Evolutionary conservation across 164 flowering plant species (phyloP).

Genomic region (Hamamelis virginiana): DNA sequence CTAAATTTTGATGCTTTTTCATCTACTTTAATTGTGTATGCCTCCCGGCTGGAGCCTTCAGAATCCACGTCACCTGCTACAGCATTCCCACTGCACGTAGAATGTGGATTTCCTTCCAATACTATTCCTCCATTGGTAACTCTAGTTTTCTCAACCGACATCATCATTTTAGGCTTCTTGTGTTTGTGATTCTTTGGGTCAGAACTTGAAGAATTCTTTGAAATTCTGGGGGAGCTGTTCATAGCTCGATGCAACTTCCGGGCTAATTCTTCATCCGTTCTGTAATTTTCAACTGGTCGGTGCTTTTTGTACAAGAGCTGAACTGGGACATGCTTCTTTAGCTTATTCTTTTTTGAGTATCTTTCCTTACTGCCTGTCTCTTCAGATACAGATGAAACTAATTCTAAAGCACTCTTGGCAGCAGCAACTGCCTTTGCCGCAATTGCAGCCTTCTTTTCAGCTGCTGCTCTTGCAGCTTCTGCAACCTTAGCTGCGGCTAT

Average conservation of each 20-base stretch:
- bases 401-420: constrained; percentile 77
- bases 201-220: constrained; percentile 43
- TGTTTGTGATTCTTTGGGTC: constrained; percentile 42
- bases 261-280: constrained; percentile 78
- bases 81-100: constrained; percentile 35
- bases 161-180: constrained; percentile 43
- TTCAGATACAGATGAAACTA: constrained; percentile 57
- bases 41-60: constrained; percentile 26
- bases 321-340: constrained; percentile 77
- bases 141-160: constrained; percentile 30
- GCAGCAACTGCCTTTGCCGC: constrained; percentile 82
- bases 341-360: constrained; percentile 48
- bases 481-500: constrained; percentile 61
- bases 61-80: constrained; percentile 24
- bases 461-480: constrained; percentile 70
- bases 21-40: constrained; percentile 23
- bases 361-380: constrained; percentile 34
- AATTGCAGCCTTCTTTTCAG: constrained; percentile 77
- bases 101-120: constrained; percentile 28
- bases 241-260: constrained; percentile 68
- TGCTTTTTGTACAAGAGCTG: constrained; percentile 63
- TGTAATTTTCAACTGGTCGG: constrained; percentile 29
- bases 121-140: constrained; percentile 25
- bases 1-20: constrained; percentile 28
- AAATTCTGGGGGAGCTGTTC: constrained; percentile 79